phyloP scores from a whole-genome alignment of 2,329 filamentous ascomycete genomes.

The Calonectria pauciramosa region DNA sequence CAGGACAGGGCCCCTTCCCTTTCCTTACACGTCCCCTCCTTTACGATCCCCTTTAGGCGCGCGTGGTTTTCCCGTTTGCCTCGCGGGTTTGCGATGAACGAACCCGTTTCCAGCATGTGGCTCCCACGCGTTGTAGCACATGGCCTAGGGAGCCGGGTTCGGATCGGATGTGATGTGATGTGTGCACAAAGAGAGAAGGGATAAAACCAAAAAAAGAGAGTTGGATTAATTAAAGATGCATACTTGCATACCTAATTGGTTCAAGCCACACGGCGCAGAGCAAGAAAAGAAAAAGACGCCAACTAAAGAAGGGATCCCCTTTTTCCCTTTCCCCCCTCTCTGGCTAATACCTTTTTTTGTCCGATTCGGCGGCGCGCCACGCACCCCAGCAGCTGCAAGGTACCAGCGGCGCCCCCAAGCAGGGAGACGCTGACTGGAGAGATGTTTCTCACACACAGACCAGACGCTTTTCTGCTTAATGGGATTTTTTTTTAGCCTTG shows the following conservation, averaged over 20 bases:
- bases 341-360: conserved; percentile 5
- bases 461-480: neutral
- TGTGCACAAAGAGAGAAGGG: neutral
- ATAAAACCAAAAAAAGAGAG: neutral
- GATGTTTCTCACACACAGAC: neutral
- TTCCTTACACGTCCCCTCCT: conserved; percentile 1
- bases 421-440: neutral
- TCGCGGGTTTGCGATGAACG: neutral
- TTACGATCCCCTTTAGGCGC: conserved; percentile 2
- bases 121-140: neutral
- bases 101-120: neutral
- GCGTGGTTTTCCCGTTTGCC: neutral
- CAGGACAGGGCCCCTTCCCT: neutral
- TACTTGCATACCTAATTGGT: neutral
- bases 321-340: neutral
- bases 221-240: neutral
- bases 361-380: neutral
- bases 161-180: neutral
- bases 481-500: neutral
- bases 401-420: conserved; percentile 7
- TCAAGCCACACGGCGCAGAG: neutral
- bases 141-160: neutral
- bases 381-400: conserved; percentile 8
- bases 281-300: neutral
- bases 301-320: neutral